A percentile compares a stretch with the other conserved stretches of the same genome.
Evolutionary conservation across 1,139 yeast genomes (phyloP).

Genomic region (Magnusiomyces ingens): DNA sequence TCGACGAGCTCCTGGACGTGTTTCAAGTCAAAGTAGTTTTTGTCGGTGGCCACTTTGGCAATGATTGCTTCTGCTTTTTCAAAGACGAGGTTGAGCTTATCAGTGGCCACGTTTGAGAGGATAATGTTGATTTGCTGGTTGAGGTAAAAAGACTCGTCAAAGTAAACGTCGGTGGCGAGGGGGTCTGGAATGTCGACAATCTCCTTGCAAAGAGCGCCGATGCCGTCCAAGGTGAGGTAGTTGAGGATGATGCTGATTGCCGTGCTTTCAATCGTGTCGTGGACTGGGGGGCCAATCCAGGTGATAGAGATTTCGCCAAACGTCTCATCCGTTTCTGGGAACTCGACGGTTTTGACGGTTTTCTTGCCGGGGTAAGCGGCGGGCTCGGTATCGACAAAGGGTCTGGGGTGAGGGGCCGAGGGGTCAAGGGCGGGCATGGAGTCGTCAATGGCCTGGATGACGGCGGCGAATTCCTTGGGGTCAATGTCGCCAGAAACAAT

Average conservation of each 20-base stretch:
- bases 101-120: conserved; percentile 73
- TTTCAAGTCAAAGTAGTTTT: conserved; percentile 50
- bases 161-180: conserved; percentile 63
- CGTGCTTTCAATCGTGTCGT: conserved; percentile 46
- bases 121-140: conserved; percentile 53
- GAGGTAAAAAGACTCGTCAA: conserved; percentile 43
- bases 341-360: conserved; percentile 50
- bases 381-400: conserved; percentile 70
- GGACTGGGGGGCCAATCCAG: conserved; percentile 77
- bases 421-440: conserved; percentile 41
- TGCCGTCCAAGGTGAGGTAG: conserved; percentile 56
- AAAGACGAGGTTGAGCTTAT: conserved; percentile 48
- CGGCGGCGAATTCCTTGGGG: conserved; percentile 56
- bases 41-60: conserved; percentile 40
- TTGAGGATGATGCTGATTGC: conserved; percentile 70
- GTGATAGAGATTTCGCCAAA: conserved; percentile 68
- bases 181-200: conserved; percentile 83
- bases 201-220: conserved; percentile 60
- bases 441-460: conserved; percentile 59
- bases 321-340: conserved; percentile 86
- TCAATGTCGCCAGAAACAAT: conserved; percentile 82
- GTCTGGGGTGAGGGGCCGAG: conserved; percentile 42
- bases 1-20: conserved; percentile 63
- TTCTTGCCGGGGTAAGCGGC: conserved; percentile 37
- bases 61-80: conserved; percentile 46